Percentiles rank a stretch among this genome's conserved stretches.
Conservation (phyloP, 2,329 filamentous ascomycete species). For the Rutstroemia sydowiana region DNA sequence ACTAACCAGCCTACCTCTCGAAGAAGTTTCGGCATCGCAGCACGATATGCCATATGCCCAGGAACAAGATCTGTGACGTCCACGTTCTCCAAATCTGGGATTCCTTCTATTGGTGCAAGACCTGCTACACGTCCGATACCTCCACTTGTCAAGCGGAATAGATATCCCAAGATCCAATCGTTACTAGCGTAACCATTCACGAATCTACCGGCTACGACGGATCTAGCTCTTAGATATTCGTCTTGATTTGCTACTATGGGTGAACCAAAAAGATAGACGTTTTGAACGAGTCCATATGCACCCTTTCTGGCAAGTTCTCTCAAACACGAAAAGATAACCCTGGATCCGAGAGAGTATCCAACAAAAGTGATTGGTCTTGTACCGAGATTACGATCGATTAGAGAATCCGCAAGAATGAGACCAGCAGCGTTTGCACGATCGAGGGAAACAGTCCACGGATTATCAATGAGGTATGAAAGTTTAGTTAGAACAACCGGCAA, state of each 20-base stretch:
- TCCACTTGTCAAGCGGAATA: constrained; percentile 89
- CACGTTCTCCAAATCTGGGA: constrained; percentile 82
- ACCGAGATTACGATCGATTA: constrained; percentile 86
- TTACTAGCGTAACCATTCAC: constrained; percentile 91
- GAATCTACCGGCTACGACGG: constrained; percentile 86
- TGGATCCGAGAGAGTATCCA: constrained; percentile 85
- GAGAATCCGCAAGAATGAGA: constrained; percentile 85
- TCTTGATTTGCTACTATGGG: constrained; percentile 88
- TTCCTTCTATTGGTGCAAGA: constrained; percentile 64
- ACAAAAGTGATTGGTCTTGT: constrained; percentile 87
- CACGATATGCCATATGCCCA: constrained; percentile 95
- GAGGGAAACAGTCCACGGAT: constrained; percentile 95
- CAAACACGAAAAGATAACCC: constrained; percentile 88
- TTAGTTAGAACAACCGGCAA: constrained; percentile 91
- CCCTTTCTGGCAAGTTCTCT: constrained; percentile 79
- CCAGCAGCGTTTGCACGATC: constrained; percentile 84
- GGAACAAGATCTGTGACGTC: constrained; percentile 79
- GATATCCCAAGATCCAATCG: constrained; percentile 95
- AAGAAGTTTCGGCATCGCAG: constrained; percentile 81
- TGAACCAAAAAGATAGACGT: constrained; percentile 90
- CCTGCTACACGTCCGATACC: constrained; percentile 86
- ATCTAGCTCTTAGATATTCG: constrained; percentile 73
- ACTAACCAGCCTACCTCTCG: constrained; percentile 86
- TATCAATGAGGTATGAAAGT: constrained; percentile 92
- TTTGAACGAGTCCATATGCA: constrained; percentile 82